phyloP scores from a whole-genome alignment of 108 stramenopile genomes.

The Hondaea fermentalgiana region DNA sequence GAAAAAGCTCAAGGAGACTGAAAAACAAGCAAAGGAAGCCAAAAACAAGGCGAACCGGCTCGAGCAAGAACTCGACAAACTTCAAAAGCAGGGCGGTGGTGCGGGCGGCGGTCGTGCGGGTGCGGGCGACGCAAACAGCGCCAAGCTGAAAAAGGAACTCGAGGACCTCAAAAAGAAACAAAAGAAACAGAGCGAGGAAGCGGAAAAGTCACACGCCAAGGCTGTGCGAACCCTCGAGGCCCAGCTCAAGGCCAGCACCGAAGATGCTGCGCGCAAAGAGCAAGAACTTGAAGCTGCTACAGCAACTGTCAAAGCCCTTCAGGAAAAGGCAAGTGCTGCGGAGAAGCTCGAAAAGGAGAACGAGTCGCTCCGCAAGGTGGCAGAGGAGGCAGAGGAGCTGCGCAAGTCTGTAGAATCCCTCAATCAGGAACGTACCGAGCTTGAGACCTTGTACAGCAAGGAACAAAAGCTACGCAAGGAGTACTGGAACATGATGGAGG shows the following conservation, averaged over 20 bases:
- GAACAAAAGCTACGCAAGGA: constrained; percentile 50
- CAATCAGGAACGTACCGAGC: constrained; percentile 9
- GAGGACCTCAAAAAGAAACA: constrained; percentile 31
- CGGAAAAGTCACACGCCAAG: neutral
- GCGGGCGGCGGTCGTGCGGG: neutral
- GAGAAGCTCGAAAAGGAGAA: constrained; percentile 38
- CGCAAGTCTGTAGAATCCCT: constrained; percentile 19
- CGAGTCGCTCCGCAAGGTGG: constrained; percentile 21
- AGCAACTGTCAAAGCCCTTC: neutral
- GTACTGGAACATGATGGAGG: constrained; percentile 61
- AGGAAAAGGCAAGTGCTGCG: neutral
- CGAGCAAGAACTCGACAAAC: constrained; percentile 5
- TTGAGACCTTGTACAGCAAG: constrained; percentile 26
- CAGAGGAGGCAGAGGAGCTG: constrained; percentile 23
- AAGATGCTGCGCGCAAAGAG: neutral
- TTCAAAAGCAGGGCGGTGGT: neutral
- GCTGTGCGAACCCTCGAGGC: neutral
- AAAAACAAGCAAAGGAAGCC: neutral
- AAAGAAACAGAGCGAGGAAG: constrained; percentile 23
- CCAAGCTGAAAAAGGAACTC: constrained; percentile 21
- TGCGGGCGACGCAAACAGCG: neutral
- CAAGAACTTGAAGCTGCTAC: neutral
- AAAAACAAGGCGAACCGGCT: neutral
- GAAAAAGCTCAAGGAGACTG: constrained; percentile 13
- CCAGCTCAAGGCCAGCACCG: neutral